Base-by-base conservation (phyloP, 2,329 filamentous ascomycete species). In the Colletotrichum sp. region DNA sequence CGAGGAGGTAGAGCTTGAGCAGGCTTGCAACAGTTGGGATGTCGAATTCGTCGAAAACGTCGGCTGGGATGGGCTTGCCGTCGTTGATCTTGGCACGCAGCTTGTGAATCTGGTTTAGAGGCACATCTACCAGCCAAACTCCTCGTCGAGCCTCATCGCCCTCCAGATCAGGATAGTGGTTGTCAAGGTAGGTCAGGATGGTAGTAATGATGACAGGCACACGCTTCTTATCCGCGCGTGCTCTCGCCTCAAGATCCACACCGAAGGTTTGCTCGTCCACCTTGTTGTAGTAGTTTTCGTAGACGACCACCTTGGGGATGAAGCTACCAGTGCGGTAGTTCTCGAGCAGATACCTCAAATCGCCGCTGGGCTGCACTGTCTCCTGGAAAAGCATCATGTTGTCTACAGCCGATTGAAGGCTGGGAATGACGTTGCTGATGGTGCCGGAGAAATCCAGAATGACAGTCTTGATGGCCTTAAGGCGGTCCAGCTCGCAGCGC, bases 301-400 rank as follows among this genome's bases (percentile, higher is more conserved):
- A 99, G 5, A 95, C 94, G 63, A 96, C 93, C 32, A 99, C 96
- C 81, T 92, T 96, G 10, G 97, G 97, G 68, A 95, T 92, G 83
- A 98, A 99, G 79, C 93, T 95, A 78, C 97, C 97, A 8, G 97
- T 99, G 78, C 96, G 94, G 86, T 99, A 99, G 83, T 96, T 99
- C 87, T 99, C 97, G 62, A 99, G 90, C 76, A 99, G 90, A 84
- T 99, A 99, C 78, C 97, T 92, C 79, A 99, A 88, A 85, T 99
- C 97, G 52, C 95, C 95, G 64, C 93, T 84, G 7, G 97, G 97
- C 85, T 99, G 97, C n/a, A 99, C 95, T 1, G 97, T 99, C 88
- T 99, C 97, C 85, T 99, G 97, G 87, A 98, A 99, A 63, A 99
- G 90, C 93, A 99, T 96, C 96, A 99, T 98, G 83, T 98, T 96